Evolutionary conservation across 495 filamentous ascomycete species (phyloP).

Genomic region (Penicillium chermesinum): DNA sequence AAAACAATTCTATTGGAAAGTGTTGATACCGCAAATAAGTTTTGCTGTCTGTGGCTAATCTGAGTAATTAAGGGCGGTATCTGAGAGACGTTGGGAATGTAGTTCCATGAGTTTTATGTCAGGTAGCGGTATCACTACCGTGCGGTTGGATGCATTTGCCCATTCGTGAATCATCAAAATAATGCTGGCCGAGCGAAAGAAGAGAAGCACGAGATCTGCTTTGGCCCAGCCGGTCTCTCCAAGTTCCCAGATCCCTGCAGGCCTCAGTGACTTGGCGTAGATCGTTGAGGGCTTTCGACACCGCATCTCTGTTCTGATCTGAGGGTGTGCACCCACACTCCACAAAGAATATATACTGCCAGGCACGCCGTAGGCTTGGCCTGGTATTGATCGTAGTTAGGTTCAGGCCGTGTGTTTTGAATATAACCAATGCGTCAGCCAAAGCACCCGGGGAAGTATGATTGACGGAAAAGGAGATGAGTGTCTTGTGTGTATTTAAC

Average conservation of each 20-base stretch:
- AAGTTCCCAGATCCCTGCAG: constrained; percentile 40
- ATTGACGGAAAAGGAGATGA: constrained; percentile 76
- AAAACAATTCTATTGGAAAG: too few relatives aligned
- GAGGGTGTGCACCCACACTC: constrained; percentile 63
- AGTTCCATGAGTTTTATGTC: too few relatives aligned
- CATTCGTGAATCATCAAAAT: constrained; percentile 5
- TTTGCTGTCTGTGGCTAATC: too few relatives aligned
- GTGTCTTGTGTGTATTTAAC: constrained; percentile 53
- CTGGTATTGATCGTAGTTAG: constrained; percentile 86
- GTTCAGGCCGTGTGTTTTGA: constrained; percentile 67
- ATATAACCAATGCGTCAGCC: constrained; percentile 72
- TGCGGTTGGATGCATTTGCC: too few relatives aligned
- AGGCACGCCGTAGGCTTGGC: constrained; percentile 67
- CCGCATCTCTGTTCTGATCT: constrained; percentile 23
- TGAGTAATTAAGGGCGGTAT: too few relatives aligned
- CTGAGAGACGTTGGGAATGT: too few relatives aligned
- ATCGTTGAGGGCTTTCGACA: constrained; percentile 22
- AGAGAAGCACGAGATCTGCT: neutral
- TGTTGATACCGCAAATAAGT: too few relatives aligned
- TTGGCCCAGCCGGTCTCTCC: constrained; percentile 33
- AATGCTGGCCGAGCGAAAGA: too few relatives aligned
- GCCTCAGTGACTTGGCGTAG: constrained; percentile 30
- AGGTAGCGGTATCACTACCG: too few relatives aligned
- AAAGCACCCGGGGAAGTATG: constrained; percentile 75
- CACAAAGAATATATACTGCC: constrained; percentile 94